Evolutionary conservation across 805 yeast genomes (phyloP).

Genomic region (Cyberlindnera veronae): DNA sequence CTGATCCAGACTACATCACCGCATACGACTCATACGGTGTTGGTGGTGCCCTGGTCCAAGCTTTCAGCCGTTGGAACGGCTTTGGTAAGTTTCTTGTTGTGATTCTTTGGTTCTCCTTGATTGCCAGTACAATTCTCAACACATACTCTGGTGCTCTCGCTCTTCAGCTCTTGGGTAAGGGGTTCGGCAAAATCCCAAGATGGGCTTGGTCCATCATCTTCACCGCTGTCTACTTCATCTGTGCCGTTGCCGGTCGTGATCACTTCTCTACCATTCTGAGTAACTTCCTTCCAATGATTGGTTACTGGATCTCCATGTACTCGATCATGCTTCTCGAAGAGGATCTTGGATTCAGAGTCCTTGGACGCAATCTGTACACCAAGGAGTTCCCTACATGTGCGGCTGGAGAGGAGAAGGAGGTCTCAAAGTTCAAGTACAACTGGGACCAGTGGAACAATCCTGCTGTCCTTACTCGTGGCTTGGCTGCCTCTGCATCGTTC

Average conservation of each 20-base stretch:
- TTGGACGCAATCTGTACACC: conserved; percentile 38
- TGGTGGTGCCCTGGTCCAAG: conserved; percentile 69
- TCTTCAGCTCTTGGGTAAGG: conserved; percentile 56
- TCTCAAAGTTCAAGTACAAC: conserved; percentile 48
- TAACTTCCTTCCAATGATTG: conserved; percentile 86
- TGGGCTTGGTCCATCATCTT: conserved; percentile 69
- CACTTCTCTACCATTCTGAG: conserved; percentile 69
- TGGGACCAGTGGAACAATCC: conserved; percentile 72
- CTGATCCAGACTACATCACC: conserved; percentile 51
- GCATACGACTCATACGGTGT: conserved; percentile 59
- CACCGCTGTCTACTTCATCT: conserved; percentile 59
- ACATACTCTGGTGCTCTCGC: conserved; percentile 79
- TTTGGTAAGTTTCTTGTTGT: conserved; percentile 74
- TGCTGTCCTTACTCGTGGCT: conserved; percentile 58
- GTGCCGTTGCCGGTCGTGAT: conserved; percentile 75
- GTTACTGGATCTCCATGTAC: conserved; percentile 87
- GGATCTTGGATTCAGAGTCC: conserved; percentile 61
- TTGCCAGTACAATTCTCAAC: conserved; percentile 77
- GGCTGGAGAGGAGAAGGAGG: conserved; percentile 14
- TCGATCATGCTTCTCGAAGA: conserved; percentile 66
- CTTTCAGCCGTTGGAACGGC: conserved; percentile 67
- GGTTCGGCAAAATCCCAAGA: conserved; percentile 62
- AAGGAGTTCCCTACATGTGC: conserved; percentile 38
- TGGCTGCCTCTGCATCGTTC: conserved; percentile 67
- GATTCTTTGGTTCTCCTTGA: conserved; percentile 67